A percentile compares a stretch with the other conserved stretches of the same genome.
phyloP scores from a whole-genome alignment of 805 yeast species.

The Candida manassasensis region DNA sequence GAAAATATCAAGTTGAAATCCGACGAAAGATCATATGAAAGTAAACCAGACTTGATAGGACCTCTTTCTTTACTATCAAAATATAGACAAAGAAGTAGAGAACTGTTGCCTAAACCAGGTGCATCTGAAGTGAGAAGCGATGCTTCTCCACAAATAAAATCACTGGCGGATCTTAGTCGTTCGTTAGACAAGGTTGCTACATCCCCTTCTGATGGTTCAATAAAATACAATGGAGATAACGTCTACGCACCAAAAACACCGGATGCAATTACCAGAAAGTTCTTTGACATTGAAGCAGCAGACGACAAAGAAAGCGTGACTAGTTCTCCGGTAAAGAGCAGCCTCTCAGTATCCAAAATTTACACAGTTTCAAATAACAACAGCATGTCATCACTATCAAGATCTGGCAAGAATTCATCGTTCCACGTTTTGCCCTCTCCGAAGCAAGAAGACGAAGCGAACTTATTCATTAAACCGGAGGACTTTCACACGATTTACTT shows the following conservation, averaged over 20 bases:
- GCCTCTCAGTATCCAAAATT: neutral
- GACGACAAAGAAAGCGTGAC: neutral
- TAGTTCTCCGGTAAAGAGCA: neutral
- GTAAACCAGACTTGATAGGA: no score
- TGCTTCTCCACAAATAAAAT: neutral
- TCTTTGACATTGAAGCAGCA: neutral
- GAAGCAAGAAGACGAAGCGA: constrained; percentile 34
- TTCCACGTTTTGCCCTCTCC: constrained; percentile 19
- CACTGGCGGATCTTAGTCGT: neutral
- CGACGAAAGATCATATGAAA: no score
- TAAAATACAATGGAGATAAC: constrained; percentile 3
- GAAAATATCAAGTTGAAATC: no score
- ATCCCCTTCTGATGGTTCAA: no score
- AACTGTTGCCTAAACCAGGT: neutral
- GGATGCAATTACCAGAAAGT: constrained; percentile 14
- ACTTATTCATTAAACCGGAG: constrained; percentile 54
- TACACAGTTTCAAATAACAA: neutral
- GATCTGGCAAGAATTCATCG: neutral
- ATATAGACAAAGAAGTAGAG: neutral
- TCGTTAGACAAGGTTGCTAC: no score
- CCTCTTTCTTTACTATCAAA: neutral
- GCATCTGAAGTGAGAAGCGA: neutral
- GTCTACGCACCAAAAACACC: constrained; percentile 16
- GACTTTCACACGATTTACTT: constrained; percentile 51
- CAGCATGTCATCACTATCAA: constrained; percentile 1